Evolutionary conservation across 306 rosid genomes (phyloP), one percentile per base, ranked within the genome.

Genomic region (Sesbania bispinosa): DNA sequence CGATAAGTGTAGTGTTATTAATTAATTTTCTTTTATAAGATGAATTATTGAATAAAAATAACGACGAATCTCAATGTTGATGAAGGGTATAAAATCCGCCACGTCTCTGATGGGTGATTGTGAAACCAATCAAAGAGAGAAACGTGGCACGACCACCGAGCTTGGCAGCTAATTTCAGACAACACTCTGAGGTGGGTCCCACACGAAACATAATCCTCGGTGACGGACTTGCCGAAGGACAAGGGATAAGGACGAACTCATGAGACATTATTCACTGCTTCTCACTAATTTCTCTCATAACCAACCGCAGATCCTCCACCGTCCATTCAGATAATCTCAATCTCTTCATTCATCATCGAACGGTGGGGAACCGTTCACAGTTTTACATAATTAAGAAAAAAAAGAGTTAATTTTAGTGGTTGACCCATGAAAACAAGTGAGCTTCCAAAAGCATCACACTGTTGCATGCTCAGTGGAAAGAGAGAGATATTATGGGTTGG

Each of bases 181-280:
- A 78, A 53, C 30, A 62, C 66, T 26, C 71, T 18, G 2, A 4
- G 2, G 77, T 74, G 93, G 93, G 91, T 57, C 91, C 89, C 87
- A 81, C 82, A 0, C 2, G 38, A 67, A 27, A 55, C 77, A 69
- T 65, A 75, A 62, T 76, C 78, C 78, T 81, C 78, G 83, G 77
- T 84, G 88, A 85, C 89, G 87, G 88, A 85, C 81, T 78, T 69
- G 61, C 75, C 89, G 78, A 86, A 74, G 88, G 78, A 26, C 77
- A 70, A 61, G 18, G 83, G 89, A 87, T 82, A 90, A 88, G 94
- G 58, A 48, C 70, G 73, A 77, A 76, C 86, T 3, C 4, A 5
- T 46, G 0, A 4, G 10, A 45, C 4, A 7, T 0, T 14, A 14
- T 53, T 2, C 0, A 2, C 3, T 58, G 11, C 75, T 7, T n/a